Conservation (phyloP, 805 yeast genomes). For the Wickerhamomyces mucosus region DNA sequence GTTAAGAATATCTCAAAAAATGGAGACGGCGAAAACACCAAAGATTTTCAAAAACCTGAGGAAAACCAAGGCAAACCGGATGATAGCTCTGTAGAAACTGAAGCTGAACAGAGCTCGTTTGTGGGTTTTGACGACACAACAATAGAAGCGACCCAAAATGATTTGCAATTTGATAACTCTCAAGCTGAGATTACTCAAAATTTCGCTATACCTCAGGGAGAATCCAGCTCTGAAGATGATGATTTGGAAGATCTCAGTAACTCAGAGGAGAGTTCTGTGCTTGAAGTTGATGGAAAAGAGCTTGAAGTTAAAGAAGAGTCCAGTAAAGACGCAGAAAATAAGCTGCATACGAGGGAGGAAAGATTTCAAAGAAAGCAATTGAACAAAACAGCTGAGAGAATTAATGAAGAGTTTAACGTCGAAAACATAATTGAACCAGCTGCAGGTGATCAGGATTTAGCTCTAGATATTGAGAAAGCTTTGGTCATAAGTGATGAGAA, state of each 20-base stretch:
- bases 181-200: too few species aligned
- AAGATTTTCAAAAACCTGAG: too few species aligned
- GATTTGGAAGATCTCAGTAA: neutral
- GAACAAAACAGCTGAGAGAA: constrained; percentile 2
- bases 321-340: constrained; percentile 1
- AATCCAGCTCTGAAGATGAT: constrained; percentile 1
- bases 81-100: too few species aligned
- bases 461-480: constrained; percentile 3
- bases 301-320: constrained; percentile 1
- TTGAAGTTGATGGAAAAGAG: constrained; percentile 1
- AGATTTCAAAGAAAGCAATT: constrained; percentile 1
- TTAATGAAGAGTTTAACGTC: neutral
- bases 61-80: too few species aligned
- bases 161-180: too few species aligned
- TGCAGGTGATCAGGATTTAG: constrained; percentile 1
- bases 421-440: neutral
- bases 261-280: neutral
- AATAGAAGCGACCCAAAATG: too few species aligned
- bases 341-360: constrained; percentile 1
- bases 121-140: too few species aligned
- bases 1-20: too few species aligned
- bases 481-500: neutral
- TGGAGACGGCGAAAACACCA: too few species aligned
- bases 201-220: too few species aligned
- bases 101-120: too few species aligned